Conservation (phyloP, 495 filamentous ascomycete species). For the Bathelium albidoporum region DNA sequence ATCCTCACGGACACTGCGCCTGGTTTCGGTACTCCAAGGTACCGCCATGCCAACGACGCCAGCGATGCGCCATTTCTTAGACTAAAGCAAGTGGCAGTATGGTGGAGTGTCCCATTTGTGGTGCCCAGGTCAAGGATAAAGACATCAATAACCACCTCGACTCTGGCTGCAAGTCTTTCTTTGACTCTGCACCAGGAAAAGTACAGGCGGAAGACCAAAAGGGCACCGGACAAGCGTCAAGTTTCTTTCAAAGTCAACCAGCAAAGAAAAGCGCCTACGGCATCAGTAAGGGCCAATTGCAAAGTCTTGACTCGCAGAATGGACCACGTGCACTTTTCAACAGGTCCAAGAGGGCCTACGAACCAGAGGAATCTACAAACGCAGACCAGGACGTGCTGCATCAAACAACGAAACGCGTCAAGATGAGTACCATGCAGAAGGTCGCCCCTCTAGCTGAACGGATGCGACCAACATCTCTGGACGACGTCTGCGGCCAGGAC, state of each 20-base stretch:
- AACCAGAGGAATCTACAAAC: conserved; percentile 15
- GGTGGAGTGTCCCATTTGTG: conserved; percentile 84
- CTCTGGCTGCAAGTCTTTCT: conserved; percentile 56
- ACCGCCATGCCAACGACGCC: background rate
- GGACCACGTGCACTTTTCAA: conserved; percentile 6
- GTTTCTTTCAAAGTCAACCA: conserved; percentile 69
- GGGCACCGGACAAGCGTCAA: conserved; percentile 45
- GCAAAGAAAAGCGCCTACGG: conserved; percentile 31
- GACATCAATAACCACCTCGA: conserved; percentile 92
- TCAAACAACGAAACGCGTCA: conserved; percentile 52
- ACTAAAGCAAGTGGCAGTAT: conserved; percentile 28
- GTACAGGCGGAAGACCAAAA: conserved; percentile 30
- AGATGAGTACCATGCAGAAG: conserved; percentile 45
- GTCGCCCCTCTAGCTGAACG: conserved; percentile 83
- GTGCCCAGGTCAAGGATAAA: conserved; percentile 57
- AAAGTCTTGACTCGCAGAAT: background rate
- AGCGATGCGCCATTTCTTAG: background rate
- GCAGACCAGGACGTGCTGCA: conserved; percentile 28
- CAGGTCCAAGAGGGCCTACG: conserved; percentile 33
- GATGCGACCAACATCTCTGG: conserved; percentile 75
- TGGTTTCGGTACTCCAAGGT: too few species aligned
- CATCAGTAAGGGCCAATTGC: background rate
- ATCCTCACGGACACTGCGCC: background rate
- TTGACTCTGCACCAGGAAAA: conserved; percentile 38
- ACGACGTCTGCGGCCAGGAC: conserved; percentile 86